Base-by-base conservation (phyloP, 2,329 filamentous ascomycete genomes). In the Pyrenophora tritici-repentis region DNA sequence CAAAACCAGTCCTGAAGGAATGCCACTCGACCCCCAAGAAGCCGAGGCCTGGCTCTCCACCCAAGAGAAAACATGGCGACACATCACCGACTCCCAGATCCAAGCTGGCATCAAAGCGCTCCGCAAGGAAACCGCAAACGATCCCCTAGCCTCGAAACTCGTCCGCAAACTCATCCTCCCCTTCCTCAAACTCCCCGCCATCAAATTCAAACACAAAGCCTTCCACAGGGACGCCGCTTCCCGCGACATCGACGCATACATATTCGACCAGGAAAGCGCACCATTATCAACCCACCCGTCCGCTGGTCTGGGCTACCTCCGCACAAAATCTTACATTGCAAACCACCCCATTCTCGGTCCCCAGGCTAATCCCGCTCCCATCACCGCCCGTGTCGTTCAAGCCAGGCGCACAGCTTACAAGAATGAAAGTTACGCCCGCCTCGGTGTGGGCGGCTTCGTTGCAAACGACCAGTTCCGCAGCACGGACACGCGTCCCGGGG, bases 331-430 rank as follows among this genome's bases (percentile, higher is more conserved):
- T 17, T 75, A 81, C 62, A 72, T 84, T 37, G 74, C 79, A 59
- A 87, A 87, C 63, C 83, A 87, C 64, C 82, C 84, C 2, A 66
- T 80, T 24, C 81, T 81, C 59, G 86, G 86, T 3, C 85, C 86
- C 8, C 84, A 86, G 62, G 71, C 71, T 2, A 63, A 73, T 22
- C 75, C 75, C 18, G 64, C 78, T 4, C 84, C 84, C 0, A 76
- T 86, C 3, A 70, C 81, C 53, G 82, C 83, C 4, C 83, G 86
- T 55, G 78, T 87, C 16, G 66, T 88, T 47, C 73, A 78, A 42
- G 77, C 70, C 7, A 55, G 59, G 6, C 42, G 39, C 2, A 61
- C 61, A 1, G 20, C 43, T 12, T 45, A 13, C 6, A 20, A 18
- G 31, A 67, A 46, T 4, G 64, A 68, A 31, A 38, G 48, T 34